phyloP scores from a whole-genome alignment of 805 yeast genomes.

The Phaffomyces thermotolerans region DNA sequence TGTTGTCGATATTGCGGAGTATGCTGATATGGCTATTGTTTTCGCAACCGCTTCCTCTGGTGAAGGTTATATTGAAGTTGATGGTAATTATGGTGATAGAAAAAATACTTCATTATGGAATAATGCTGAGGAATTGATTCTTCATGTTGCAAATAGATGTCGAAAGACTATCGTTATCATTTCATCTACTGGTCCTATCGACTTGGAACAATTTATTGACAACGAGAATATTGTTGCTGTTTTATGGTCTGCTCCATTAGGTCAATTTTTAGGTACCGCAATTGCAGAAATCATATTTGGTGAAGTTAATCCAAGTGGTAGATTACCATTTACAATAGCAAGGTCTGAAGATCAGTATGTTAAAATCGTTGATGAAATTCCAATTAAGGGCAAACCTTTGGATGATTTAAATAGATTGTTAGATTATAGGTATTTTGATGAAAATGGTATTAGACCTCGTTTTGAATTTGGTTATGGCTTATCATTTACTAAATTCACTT shows the following conservation, averaged over 20 bases:
- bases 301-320: constrained; percentile 55
- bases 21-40: constrained; percentile 46
- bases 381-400: constrained; percentile 29
- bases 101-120: constrained; percentile 49
- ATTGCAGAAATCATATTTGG: constrained; percentile 54
- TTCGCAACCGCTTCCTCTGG: constrained; percentile 50
- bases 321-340: constrained; percentile 58
- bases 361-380: constrained; percentile 34
- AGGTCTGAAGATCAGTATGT: constrained; percentile 41
- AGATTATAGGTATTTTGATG: constrained; percentile 54
- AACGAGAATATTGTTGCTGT: constrained; percentile 53
- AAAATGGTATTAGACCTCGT: constrained; percentile 46
- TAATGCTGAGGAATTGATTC: constrained; percentile 48
- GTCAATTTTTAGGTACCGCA: constrained; percentile 50
- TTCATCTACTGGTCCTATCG: constrained; percentile 55
- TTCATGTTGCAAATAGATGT: constrained; percentile 41
- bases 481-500: constrained; percentile 5
- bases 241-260: constrained; percentile 48
- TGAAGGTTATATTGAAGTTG: constrained; percentile 52
- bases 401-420: constrained; percentile 31
- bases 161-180: constrained; percentile 51
- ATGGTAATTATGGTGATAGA: constrained; percentile 53
- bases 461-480: constrained; percentile 45
- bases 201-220: constrained; percentile 49
- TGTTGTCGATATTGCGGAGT: constrained; percentile 38